Base-by-base conservation (phyloP, 2,329 filamentous ascomycete species). In the Hypoxylon rubiginosum region DNA sequence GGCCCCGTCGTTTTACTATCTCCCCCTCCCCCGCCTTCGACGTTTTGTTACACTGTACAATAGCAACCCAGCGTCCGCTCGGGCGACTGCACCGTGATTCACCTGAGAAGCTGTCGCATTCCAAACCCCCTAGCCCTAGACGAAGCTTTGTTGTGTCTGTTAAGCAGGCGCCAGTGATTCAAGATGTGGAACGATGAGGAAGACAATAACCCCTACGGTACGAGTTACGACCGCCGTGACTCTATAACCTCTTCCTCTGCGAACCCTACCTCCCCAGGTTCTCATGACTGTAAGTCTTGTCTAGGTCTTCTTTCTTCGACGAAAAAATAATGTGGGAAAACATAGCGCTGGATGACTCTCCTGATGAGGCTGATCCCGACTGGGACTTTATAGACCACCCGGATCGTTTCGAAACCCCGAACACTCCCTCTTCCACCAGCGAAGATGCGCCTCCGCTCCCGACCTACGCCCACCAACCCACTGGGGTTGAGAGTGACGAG, bases 171-270 rank as follows among this genome's bases (percentile, higher is more conserved):
- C 54, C 59, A 65, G 55, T 52, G 45, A 61, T 64, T 71, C 78
- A 86, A 74, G 72, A 98, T 98, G 95, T 98, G 95, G 95, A 97
- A 97, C 86, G 94, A 98, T 84, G 95, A 98, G 82, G 76, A 78
- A 68, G 93, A 98, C 78, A 98, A 98, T 82, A 98, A 98, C 79
- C 95, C 95, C 4, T 97, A 98, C 77, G 94, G 94, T 70, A 88
- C 85, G 75, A 95, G 93, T 80, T 97, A 97, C 83, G 92, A 96
- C 79, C 91, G 92, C 74, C 90, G 92, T 74, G 92, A 97, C 79
- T 92, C 92, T 67, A 89, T 91, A 78, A 86, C 89, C 49, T 93
- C 91, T 28, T 91, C 91, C 32, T 83, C 85, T 46, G 84, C 85
- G 19, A 89, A 91, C 76, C 88, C 90, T 21, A 83, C 88, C 58